Conservation (phyloP, 768 basidiomycete genomes). For the Boletus coccyginus region DNA sequence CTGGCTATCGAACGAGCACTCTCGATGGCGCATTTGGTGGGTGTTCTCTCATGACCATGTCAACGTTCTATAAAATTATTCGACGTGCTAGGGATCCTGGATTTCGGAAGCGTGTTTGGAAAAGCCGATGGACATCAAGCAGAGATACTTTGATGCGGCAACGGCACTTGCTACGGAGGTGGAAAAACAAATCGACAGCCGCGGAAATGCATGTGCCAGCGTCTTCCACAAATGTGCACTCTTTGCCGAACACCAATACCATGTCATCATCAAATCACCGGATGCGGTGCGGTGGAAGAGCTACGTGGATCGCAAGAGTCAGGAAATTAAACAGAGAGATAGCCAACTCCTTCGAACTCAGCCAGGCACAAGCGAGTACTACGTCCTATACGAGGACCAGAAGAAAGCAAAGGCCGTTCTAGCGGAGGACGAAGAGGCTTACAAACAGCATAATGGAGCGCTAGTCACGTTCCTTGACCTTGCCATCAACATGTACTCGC, state of each 20-base stretch:
- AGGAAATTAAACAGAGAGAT: slow-evolving; percentile 61
- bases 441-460: slow-evolving; percentile 40
- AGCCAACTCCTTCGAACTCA: slow-evolving; percentile 30
- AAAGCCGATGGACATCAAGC: slow-evolving; percentile 68
- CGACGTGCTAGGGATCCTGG: slow-evolving; percentile 75
- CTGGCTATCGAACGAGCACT: slow-evolving; percentile 35
- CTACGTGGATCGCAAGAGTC: slow-evolving; percentile 68
- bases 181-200: slow-evolving; percentile 20
- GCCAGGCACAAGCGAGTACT: slow-evolving; percentile 15
- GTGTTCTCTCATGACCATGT: slow-evolving; percentile 18
- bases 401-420: slow-evolving; percentile 47
- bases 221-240: slow-evolving; percentile 81
- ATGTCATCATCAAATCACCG: slow-evolving; percentile 62
- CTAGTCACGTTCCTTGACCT: slow-evolving; percentile 63
- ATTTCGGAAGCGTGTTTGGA: slow-evolving; percentile 81
- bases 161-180: slow-evolving; percentile 32
- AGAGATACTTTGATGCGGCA: slow-evolving; percentile 69
- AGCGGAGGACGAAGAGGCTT: slow-evolving; percentile 49
- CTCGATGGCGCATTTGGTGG: slow-evolving; percentile 63
- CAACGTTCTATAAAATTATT: not conserved
- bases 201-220: slow-evolving; percentile 41
- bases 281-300: slow-evolving; percentile 67
- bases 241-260: slow-evolving; percentile 89
- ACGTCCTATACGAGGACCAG: slow-evolving; percentile 36
- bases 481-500: slow-evolving; percentile 85